These are phyloP conservation scores for Colletotrichum sp. DNA, from an alignment of 2,329 filamentous ascomycete genomes.

Conservation along the genomic window DNA sequence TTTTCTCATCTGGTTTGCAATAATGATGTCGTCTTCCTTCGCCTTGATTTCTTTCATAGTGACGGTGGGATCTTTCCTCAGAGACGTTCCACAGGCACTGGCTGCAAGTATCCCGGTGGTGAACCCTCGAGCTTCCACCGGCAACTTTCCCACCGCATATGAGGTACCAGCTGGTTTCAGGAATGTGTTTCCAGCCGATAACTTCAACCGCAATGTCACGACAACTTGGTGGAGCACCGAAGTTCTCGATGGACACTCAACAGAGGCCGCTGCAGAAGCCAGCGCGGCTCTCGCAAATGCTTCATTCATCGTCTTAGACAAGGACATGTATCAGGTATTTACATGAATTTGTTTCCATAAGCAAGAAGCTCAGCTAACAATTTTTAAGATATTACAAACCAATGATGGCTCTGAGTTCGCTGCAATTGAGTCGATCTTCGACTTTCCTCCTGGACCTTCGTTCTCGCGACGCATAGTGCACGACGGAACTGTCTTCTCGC, in stretches of 20 bases:
- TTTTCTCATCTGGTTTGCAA: not conserved
- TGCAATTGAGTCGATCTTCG: not conserved
- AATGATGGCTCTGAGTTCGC: not conserved
- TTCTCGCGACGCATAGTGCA: constrained; percentile 18
- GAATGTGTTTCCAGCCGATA: constrained; percentile 16
- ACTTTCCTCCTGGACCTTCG: not conserved
- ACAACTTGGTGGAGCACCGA: constrained; percentile 20
- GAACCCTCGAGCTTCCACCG: not conserved
- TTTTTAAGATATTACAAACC: rapidly evolving
- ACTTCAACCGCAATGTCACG: constrained; percentile 23
- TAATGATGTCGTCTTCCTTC: not conserved
- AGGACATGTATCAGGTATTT: not conserved
- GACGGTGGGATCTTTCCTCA: not conserved
- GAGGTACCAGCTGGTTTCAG: not conserved
- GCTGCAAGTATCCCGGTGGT: not conserved
- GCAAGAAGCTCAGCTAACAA: rapidly evolving
- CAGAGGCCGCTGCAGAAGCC: not conserved
- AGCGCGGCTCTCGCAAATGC: not conserved
- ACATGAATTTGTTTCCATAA: not conserved
- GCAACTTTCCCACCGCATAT: not conserved
- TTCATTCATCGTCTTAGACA: not conserved
- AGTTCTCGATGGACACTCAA: not conserved
- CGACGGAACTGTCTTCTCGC: constrained; percentile 21
- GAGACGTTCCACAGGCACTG: not conserved
- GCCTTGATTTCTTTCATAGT: not conserved